Evolutionary conservation across 331 rosid species (phyloP).

Genomic region (Ulmus americana): DNA sequence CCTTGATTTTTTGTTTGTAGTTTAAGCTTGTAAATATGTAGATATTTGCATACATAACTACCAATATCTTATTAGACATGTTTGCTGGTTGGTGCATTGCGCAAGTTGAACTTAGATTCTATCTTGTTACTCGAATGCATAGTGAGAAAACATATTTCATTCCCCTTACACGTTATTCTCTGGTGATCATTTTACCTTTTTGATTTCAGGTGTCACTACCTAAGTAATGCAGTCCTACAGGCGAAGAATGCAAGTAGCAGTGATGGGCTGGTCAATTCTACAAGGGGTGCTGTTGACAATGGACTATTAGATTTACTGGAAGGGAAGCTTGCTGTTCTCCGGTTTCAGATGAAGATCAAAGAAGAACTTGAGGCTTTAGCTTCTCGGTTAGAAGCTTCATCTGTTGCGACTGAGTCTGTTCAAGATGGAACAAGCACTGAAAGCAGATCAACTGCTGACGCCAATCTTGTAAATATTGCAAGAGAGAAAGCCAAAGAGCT

Average conservation of each 20-base stretch:
- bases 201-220: conserved; percentile 70
- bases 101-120: not conserved
- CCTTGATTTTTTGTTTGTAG: not conserved
- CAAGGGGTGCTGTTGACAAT: conserved; percentile 54
- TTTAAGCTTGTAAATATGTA: not conserved
- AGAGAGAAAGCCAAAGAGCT: conserved; percentile 70
- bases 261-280: conserved; percentile 60
- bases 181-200: conserved; percentile 27
- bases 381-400: conserved; percentile 55
- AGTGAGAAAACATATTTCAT: conserved; percentile 2
- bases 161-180: conserved; percentile 3
- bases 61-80: not conserved
- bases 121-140: no score
- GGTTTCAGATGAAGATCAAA: conserved; percentile 82
- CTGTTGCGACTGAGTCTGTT: conserved; percentile 43
- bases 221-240: conserved; percentile 90
- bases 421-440: conserved; percentile 46
- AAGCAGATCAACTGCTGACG: conserved; percentile 32
- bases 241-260: conserved; percentile 69
- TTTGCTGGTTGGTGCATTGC: not conserved
- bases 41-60: not conserved
- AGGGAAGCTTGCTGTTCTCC: conserved; percentile 98
- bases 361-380: conserved; percentile 75
- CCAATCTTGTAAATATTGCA: conserved; percentile 39
- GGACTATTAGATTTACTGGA: conserved; percentile 90